These are phyloP conservation scores for Chrysopogon serrulatus DNA, from an alignment of 176 grass and related monocot genomes.

Conservation along the genomic window DNA sequence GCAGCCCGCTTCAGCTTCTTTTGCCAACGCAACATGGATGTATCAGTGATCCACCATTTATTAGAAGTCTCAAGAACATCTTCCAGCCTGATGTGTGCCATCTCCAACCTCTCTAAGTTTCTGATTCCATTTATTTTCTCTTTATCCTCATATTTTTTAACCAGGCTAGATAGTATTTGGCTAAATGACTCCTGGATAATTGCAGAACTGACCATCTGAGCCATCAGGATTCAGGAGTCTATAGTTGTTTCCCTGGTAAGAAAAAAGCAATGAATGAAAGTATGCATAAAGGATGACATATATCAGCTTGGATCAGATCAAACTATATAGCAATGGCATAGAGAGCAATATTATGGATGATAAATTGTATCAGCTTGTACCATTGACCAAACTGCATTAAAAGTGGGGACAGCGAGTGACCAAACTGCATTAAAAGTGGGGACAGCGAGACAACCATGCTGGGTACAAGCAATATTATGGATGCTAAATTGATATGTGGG, in stretches of 20 bases:
- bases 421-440: no score
- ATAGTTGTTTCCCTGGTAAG: neutral
- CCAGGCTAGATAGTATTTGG: neutral
- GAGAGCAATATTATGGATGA: no score
- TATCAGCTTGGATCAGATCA: neutral
- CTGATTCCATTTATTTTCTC: no score
- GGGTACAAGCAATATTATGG: no score
- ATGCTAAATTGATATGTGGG: no score
- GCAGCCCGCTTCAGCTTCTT: constrained; percentile 14
- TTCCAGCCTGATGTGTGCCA: constrained; percentile 12
- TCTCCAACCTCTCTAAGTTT: constrained; percentile 3
- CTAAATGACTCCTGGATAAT: neutral
- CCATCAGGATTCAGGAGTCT: neutral
- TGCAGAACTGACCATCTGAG: neutral
- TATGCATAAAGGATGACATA: neutral
- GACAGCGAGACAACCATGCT: no score
- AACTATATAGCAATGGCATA: no score
- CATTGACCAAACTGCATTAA: neutral
- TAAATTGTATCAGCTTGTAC: no score
- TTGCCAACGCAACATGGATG: neutral
- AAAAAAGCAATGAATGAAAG: neutral
- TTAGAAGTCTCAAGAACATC: neutral
- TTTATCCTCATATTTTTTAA: neutral
- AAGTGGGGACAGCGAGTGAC: no score
- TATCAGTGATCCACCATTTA: neutral